Evolutionary conservation across 202 grass and related monocot genomes (phyloP), one percentile per base, ranked within the genome.

Genomic region (Panicum virgatum): DNA sequence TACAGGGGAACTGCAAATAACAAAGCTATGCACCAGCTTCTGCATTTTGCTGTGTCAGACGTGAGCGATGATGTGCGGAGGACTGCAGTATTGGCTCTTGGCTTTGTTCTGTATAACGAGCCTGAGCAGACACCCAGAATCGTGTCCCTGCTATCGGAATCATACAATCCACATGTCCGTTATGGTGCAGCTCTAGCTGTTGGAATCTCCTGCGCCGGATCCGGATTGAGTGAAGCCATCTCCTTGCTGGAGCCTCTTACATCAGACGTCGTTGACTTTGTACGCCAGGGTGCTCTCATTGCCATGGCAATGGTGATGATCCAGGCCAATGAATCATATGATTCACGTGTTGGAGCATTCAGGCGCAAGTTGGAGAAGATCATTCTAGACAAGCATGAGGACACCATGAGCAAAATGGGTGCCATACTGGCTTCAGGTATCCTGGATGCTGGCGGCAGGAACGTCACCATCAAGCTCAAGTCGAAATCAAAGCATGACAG

Each of bases 281-380:
- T 98, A 16, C 92, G 95, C 62, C 95, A 98, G 84, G 95, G 95
- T 20, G 95, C 95, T 61, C 90, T 98, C 23, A 95, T 98, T 66
- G 95, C 95, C 40, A 98, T 98, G 95, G 92, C 95, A 47, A 95
- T 95, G 95, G 92, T 98, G 69, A 95, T 98, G 88, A 94, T 97
- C 43, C 92, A 97, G 84, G 92, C 82, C 20, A 97, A 94, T 12
- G 92, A 97, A 80, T 91, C 90, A 18, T 98, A 72, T 71, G 96
- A 95, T 26, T 82, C 90, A 16, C 96, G 87, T 71, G 92, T 89
- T 20, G 92, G 96, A 43, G 70, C 92, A 75, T 98, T 98, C 71
- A 95, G 92, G 88, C 89, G 89, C 29, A 92, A 98, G 72, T 77
- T 98, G 61, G 90, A 98, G 80, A 95, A 95, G 70, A 98, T 98